A percentile compares a stretch with the other conserved stretches of the same genome.
Conservation (phyloP, 106 monocot species). For the Acanthochlamys bracteata region DNA sequence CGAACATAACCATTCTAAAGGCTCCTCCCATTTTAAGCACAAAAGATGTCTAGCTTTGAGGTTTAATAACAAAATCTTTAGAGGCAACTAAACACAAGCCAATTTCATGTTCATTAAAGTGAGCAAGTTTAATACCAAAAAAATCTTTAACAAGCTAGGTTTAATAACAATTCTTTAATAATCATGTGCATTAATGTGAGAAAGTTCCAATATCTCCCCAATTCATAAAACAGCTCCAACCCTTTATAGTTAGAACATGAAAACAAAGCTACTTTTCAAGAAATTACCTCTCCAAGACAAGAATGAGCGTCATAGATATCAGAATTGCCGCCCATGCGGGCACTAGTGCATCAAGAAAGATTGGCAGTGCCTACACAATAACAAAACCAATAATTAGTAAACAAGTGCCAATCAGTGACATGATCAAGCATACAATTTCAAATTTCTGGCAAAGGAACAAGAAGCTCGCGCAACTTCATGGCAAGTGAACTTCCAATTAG, state of each 20-base stretch:
- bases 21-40: no score
- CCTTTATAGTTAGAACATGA: neutral
- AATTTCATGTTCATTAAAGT: no score
- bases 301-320: constrained; percentile 87
- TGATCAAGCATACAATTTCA: neutral
- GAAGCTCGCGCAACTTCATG: constrained; percentile 59
- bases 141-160: no score
- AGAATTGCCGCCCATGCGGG: constrained; percentile 82
- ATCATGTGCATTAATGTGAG: neutral
- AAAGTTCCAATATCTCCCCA: neutral
- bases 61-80: no score
- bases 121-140: no score
- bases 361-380: constrained; percentile 67
- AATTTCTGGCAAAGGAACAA: neutral
- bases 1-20: no score
- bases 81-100: no score
- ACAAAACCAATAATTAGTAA: neutral
- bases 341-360: constrained; percentile 83
- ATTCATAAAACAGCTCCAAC: neutral
- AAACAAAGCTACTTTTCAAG: neutral
- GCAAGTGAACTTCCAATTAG: constrained; percentile 95
- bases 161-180: no score
- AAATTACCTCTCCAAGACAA: constrained; percentile 70
- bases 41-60: no score
- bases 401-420: neutral